Base-by-base conservation (phyloP, 164 flowering plant genomes). In the Vitis cinerea region DNA sequence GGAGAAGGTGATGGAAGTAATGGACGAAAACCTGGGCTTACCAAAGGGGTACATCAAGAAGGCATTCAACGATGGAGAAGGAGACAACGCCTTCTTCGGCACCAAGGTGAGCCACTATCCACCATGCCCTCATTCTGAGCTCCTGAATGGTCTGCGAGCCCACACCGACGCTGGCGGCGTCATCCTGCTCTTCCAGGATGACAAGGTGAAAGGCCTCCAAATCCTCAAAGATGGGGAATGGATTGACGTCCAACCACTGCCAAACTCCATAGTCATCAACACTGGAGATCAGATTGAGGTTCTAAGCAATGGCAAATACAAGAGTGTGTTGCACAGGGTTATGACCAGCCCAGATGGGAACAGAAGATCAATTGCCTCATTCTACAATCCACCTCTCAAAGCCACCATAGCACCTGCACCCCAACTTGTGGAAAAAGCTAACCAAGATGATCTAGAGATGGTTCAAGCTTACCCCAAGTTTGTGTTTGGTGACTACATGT, bases 161-260 rank as follows among this genome's bases (percentile, higher is more conserved):
- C 97, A 94, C 85, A 93, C 98, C 1, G 97, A 91, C 47, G 98
- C 98, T 0, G 97, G 97, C 0, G 97, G 98, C 8, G 92, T 94
- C 68, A 86, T 94, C 79, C 66, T 94, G 14, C 93, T 94, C 61
- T 92, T 86, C 85, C 98, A 94, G 62, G 98, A 92, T 37, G 97
- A 92, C 65, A 48, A 78, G 54, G 97, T 89, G 14, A 75, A 71
- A 0, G 97, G 97, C 59, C 95, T 94, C 8, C 94, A 94, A 72
- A 82, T 92, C 70, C 83, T 90, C 50, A 94, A 94, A 68, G 91
- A 86, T 14, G 94, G 87, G 8, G 53, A 82, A 59, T 94, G 97
- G 97, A 81, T 90, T 19, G 94, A 94, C 55, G 98, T 94, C 47
- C 91, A 89, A 72, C 97, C 98, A 1, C 5, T 90, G 9, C 81